Evolutionary conservation across 1,284 basidiomycete genomes (phyloP), one percentile per base, ranked within the genome.

Genomic region (Irpex rosettiformis): DNA sequence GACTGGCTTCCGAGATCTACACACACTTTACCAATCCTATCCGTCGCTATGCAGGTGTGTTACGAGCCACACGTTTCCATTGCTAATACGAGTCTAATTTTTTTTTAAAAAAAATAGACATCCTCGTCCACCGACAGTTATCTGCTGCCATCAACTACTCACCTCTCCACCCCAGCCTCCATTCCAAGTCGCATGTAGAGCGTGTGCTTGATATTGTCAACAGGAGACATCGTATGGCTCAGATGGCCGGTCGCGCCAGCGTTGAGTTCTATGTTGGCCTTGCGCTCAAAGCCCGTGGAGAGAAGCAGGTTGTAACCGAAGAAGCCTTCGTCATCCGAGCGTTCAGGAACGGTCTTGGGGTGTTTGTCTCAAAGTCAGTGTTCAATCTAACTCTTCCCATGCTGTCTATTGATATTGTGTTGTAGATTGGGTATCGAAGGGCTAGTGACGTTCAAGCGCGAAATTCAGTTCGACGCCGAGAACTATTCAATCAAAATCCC

Each of bases 11-110:
- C 66, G 85, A 90, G 0, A 99, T 99, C 65, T 99, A 99, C 74
- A 99, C 97, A 0, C 97, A 99, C 73, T 99, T 99, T 72, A 98
- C 96, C 2, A 91, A 93, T 70, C 94, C 95, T 0, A 97, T 97
- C 65, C 81, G 94, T 61, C 85, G 95, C 61, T 97, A 96, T 70
- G 93, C 94, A 43, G 96, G 97, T 85, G 22, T 78, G 77, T 73
- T 72, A 75, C 1, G 72, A 77, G 66, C 73, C 76, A 60, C 77
- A 76, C 64, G n/a, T 76, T 73, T 69, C 18, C 64, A 75, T 47
- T 42, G 21, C 22, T 25, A 3, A 27, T 29, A 21, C 30, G 22
- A 42, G 48, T 55, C 21, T 55, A 25, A 52, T 54, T 40, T 62
- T 0, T 51, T 49, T 21, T 33, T 62, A 62, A 57, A n/a, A n/a